Evolutionary conservation across 2,329 filamentous ascomycete species (phyloP), one percentile per base, ranked within the genome.

Genomic region (Colletotrichum sp.): DNA sequence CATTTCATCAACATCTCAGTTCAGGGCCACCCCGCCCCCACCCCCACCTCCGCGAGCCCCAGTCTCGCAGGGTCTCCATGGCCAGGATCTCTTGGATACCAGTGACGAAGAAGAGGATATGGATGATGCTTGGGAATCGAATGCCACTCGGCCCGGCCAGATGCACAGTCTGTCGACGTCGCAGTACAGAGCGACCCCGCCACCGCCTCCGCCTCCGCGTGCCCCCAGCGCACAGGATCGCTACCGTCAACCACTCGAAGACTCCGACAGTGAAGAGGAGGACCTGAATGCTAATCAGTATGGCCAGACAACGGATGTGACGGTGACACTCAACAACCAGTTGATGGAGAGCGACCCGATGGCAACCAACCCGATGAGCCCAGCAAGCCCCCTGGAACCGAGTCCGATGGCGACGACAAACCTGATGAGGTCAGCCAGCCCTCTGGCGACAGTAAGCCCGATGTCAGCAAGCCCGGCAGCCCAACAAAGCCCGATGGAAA

Each of bases 1-100:
- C 73, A 69, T 76, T 76, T 76, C 73, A 76, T 76, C 73, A 65
- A 63, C 70, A 76, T 76, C 73, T 69, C 73, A 73, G 44, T 73
- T 44, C 10, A 73, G 70, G 64, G 70, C 69, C 13, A 21, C 70
- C 30, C 57, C 73, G 39, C 73, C 73, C 44, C 59, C 73, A 2
- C 28, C 70, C 34, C 73, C 70, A 18, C 73, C 59, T 32, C 70
- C 44, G 26, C 64, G 70, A 30, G 64, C 49, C 21, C n/a, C 44
- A n/a, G 59, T 59, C 49, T 69, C 74, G 16, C 74, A 74, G 4
- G 57, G 70, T 13, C 74, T 52, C 10, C 30, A 74, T 21, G 57
- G 21, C 28, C 63, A 60, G 59, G 64, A 65, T 24, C 32, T 65
- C 28, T 71, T 59, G 70, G 70, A 65, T 39, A 52, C 74, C 5